Evolutionary conservation across 192 early-diverging fungal species (phyloP).

Genomic region (Backusella morwellensis): DNA sequence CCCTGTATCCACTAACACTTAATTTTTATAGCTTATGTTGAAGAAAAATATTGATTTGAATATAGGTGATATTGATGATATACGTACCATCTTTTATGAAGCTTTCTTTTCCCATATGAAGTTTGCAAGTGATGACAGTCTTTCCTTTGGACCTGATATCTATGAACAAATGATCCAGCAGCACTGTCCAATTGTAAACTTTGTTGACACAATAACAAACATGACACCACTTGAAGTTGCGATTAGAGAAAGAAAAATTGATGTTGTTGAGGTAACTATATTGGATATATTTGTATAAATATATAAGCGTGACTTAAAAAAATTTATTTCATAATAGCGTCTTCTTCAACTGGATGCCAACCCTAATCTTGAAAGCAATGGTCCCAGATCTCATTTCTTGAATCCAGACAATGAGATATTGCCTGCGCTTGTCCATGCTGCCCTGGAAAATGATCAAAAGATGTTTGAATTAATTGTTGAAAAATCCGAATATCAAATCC

Average conservation of each 20-base stretch:
- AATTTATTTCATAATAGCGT: constrained; percentile 8
- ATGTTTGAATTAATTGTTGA: constrained; percentile 11
- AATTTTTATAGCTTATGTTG: constrained; percentile 18
- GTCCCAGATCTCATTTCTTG: background rate
- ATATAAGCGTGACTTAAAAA: background rate
- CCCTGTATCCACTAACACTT: background rate
- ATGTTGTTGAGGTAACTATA: constrained; percentile 31
- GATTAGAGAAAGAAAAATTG: constrained; percentile 26
- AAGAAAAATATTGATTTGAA: constrained; percentile 22
- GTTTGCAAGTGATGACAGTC: background rate
- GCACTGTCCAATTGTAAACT: constrained; percentile 35
- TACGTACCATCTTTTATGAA: constrained; percentile 23
- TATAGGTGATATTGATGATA: background rate
- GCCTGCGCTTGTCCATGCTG: constrained; percentile 42
- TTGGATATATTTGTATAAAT: background rate
- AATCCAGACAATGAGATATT: constrained; percentile 14
- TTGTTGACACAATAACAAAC: constrained; percentile 29
- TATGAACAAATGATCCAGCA: constrained; percentile 13
- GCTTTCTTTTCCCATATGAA: constrained; percentile 14
- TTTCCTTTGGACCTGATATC: background rate
- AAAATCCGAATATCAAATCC: background rate
- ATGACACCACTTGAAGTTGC: constrained; percentile 45
- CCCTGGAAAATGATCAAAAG: constrained; percentile 11
- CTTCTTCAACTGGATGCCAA: constrained; percentile 37
- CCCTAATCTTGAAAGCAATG: constrained; percentile 35